phyloP scores from a whole-genome alignment of 2,329 filamentous ascomycete species.

The Nemania sp. region DNA sequence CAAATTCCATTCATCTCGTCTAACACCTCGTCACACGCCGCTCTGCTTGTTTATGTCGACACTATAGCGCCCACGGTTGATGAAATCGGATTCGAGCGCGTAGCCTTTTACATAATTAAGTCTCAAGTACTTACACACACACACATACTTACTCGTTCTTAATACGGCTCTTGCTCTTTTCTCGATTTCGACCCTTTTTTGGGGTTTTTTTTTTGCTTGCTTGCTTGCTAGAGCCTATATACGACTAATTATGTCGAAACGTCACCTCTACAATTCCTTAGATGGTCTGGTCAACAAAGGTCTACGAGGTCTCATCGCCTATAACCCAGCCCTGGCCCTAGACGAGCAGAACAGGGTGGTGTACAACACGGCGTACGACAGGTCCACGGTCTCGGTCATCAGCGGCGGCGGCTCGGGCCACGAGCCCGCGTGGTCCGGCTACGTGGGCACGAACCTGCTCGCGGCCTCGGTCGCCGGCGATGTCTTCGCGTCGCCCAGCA shows the following conservation, averaged over 20 bases:
- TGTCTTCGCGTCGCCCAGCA: conserved; percentile 67
- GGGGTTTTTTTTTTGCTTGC: no score
- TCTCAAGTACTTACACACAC: no score
- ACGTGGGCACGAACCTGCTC: conserved; percentile 66
- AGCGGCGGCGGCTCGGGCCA: conserved; percentile 62
- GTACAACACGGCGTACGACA: conserved; percentile 51
- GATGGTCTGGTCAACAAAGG: conserved; percentile 59
- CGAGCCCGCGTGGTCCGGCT: conserved; percentile 67
- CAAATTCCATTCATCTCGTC: background rate
- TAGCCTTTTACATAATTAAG: no score
- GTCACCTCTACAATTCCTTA: conserved; percentile 57
- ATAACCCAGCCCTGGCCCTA: conserved; percentile 55
- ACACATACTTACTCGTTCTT: background rate
- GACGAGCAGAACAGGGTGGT: conserved; percentile 58
- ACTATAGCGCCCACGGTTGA: background rate
- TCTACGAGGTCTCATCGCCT: conserved; percentile 56
- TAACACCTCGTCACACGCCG: background rate
- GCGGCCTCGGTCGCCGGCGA: conserved; percentile 64
- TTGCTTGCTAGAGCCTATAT: no score
- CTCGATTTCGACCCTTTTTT: conserved; percentile 1
- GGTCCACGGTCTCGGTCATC: conserved; percentile 54
- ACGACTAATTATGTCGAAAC: conserved; percentile 51
- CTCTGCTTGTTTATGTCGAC: background rate
- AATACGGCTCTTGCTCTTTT: background rate
- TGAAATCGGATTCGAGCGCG: background rate